phyloP scores from a whole-genome alignment of 345 rosid species.

The Iberis pinnata region DNA sequence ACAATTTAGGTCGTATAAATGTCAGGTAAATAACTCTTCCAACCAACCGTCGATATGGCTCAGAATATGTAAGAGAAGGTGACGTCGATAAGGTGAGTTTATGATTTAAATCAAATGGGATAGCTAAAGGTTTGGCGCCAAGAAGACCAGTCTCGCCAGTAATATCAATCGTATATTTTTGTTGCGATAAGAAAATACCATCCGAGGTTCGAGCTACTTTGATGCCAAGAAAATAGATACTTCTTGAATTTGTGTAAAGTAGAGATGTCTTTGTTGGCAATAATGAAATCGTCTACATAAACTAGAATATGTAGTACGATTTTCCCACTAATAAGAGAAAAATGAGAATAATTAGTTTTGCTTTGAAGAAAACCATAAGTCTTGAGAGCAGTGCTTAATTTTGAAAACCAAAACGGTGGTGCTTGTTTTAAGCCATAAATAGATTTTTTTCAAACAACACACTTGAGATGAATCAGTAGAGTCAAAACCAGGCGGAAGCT shows the following conservation, averaged over 20 bases:
- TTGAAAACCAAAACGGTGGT: too few species aligned
- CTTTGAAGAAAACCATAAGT: too few species aligned
- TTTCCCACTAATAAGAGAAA: not conserved
- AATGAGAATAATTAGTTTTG: not conserved
- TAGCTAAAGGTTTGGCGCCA: not conserved
- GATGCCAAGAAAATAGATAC: not conserved
- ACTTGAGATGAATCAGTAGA: too few species aligned
- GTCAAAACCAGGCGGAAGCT: too few species aligned
- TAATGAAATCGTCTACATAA: not conserved
- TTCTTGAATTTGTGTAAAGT: too few species aligned
- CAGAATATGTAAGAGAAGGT: not conserved
- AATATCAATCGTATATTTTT: not conserved
- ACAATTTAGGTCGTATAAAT: not conserved
- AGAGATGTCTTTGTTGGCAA: not conserved
- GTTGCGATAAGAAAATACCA: not conserved
- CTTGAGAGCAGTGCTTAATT: too few species aligned
- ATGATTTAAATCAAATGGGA: not conserved
- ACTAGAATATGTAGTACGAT: not conserved
- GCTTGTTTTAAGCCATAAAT: too few species aligned
- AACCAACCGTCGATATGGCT: not conserved
- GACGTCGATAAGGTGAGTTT: not conserved
- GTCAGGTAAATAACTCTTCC: not conserved
- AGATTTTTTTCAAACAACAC: too few species aligned
- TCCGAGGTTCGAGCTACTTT: not conserved
- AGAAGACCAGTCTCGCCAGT: not conserved